Conservation (phyloP, 108 stramenopile genomes). For the Conticribra weissflogii region DNA sequence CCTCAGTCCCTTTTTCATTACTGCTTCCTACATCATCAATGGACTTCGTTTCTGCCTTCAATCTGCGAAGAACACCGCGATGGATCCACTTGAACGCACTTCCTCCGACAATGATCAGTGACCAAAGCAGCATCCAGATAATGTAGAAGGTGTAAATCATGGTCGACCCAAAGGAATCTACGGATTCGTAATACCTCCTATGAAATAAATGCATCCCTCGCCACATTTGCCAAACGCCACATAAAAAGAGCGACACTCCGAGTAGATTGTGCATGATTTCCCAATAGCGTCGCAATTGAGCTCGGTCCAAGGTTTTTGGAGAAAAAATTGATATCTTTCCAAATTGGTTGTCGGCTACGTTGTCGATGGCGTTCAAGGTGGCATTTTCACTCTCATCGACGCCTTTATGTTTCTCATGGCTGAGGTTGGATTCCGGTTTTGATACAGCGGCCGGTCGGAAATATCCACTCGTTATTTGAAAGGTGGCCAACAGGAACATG, state of each 20-base stretch:
- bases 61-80: not conserved
- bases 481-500: constrained; percentile 36
- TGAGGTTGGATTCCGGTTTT: not conserved
- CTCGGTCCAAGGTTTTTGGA: constrained; percentile 16
- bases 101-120: constrained; percentile 24
- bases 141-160: constrained; percentile 13
- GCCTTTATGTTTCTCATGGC: not conserved
- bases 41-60: not conserved
- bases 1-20: not conserved
- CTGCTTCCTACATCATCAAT: not conserved
- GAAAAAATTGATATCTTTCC: not conserved
- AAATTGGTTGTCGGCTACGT: not conserved
- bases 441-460: constrained; percentile 20
- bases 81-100: constrained; percentile 30
- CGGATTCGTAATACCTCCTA: constrained; percentile 17
- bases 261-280: constrained; percentile 31
- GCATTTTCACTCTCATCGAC: no score
- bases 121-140: constrained; percentile 28
- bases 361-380: no score
- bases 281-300: constrained; percentile 15
- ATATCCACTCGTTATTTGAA: constrained; percentile 40
- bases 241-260: constrained; percentile 32
- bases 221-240: constrained; percentile 43
- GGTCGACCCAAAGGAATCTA: no score
- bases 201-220: constrained; percentile 29